Percentiles rank a stretch among this genome's conserved stretches.
phyloP scores from a whole-genome alignment of 1,139 yeast species.

The Blastobotrys illinoisensis region DNA sequence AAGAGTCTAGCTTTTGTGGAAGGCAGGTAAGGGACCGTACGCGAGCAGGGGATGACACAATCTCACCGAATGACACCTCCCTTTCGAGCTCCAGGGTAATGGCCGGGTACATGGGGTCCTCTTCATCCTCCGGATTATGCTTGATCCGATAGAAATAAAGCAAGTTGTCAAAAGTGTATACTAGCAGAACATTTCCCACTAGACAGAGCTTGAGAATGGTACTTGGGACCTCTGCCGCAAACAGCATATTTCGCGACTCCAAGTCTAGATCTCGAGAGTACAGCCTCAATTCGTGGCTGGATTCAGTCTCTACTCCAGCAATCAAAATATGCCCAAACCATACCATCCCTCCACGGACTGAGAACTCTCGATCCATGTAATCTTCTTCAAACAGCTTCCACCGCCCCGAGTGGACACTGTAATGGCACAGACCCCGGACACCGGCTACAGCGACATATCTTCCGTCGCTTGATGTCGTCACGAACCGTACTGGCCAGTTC shows the following conservation, averaged over 20 bases:
- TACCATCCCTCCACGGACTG: slow-evolving; percentile 39
- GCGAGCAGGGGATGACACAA: slow-evolving; percentile 35
- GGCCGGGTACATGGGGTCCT: slow-evolving; percentile 14
- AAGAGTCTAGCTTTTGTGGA: slow-evolving; percentile 8
- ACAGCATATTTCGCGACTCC: slow-evolving; percentile 26
- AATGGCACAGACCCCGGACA: slow-evolving; percentile 37
- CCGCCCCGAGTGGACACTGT: slow-evolving; percentile 34
- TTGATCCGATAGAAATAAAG: slow-evolving; percentile 27
- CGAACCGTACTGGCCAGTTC: slow-evolving; percentile 38
- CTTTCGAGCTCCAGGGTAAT: slow-evolving; percentile 24
- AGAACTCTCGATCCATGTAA: slow-evolving; percentile 34
- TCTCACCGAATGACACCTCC: slow-evolving; percentile 30
- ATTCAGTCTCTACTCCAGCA: slow-evolving; percentile 33
- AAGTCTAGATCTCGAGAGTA: slow-evolving; percentile 35
- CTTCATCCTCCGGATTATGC: slow-evolving; percentile 5
- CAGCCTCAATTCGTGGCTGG: slow-evolving; percentile 30
- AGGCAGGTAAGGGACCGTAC: slow-evolving; percentile 30
- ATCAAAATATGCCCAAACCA: slow-evolving; percentile 39
- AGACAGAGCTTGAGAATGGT: slow-evolving; percentile 29
- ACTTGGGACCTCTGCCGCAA: slow-evolving; percentile 24
- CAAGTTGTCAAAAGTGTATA: slow-evolving; percentile 31
- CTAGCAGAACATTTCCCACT: slow-evolving; percentile 28
- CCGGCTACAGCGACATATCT: slow-evolving; percentile 41
- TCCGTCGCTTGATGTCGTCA: slow-evolving; percentile 37
- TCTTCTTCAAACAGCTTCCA: slow-evolving; percentile 39